phyloP scores from a whole-genome alignment of 106 monocot species.

The Allium cepa region DNA sequence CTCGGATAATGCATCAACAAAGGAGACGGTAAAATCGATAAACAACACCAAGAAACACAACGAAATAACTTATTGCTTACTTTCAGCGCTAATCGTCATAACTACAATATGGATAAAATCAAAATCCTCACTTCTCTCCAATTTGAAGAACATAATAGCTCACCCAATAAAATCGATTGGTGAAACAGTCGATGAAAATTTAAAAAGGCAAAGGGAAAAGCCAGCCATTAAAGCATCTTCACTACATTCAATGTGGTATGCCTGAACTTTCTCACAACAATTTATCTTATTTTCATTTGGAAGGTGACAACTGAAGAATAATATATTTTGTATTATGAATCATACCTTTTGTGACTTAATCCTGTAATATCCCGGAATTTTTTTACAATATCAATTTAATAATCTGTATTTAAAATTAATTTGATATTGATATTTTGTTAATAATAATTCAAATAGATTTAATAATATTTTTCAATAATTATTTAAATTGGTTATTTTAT shows the following conservation, averaged over 20 bases:
- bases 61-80: slow-evolving; percentile 50
- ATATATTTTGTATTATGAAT: neutral
- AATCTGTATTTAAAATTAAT: too few species aligned
- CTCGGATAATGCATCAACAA: neutral
- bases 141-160: slow-evolving; percentile 25
- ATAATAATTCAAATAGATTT: too few species aligned
- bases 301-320: neutral
- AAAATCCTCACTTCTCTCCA: slow-evolving; percentile 32
- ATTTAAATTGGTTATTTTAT: too few species aligned
- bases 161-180: slow-evolving; percentile 32
- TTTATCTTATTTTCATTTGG: slow-evolving; percentile 18
- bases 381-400: too few species aligned
- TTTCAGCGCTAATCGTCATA: slow-evolving; percentile 31
- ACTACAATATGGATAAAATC: slow-evolving; percentile 39
- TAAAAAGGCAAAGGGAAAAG: slow-evolving; percentile 10
- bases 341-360: too few species aligned
- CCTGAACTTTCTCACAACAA: slow-evolving; percentile 23
- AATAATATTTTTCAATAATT: too few species aligned
- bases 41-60: slow-evolving; percentile 51
- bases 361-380: too few species aligned
- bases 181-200: slow-evolving; percentile 15
- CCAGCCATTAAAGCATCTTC: slow-evolving; percentile 15
- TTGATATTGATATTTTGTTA: too few species aligned
- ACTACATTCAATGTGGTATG: slow-evolving; percentile 12
- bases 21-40: slow-evolving; percentile 34